A percentile compares a stretch with the other conserved stretches of the same genome.
phyloP scores from a whole-genome alignment of 352 stramenopile species.

The Phytophthora litchii region DNA sequence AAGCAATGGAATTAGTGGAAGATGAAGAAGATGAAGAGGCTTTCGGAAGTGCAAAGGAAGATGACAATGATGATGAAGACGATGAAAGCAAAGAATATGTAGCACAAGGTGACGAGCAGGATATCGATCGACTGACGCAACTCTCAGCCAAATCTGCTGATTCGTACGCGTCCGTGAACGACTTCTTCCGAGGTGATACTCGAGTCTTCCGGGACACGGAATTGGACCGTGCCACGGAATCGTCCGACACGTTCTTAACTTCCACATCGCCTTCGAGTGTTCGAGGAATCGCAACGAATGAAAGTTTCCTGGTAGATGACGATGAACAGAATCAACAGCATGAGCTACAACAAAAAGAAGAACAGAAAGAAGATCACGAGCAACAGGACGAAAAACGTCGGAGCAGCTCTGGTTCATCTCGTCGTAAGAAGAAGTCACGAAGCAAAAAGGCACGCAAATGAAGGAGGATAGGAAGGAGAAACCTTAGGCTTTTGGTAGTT shows the following conservation, averaged over 20 bases:
- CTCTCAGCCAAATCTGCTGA: conserved; percentile 32
- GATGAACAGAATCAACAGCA: conserved; percentile 18
- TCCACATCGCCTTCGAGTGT: conserved; percentile 13
- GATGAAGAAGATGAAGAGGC: conserved; percentile 41
- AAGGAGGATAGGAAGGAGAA: conserved; percentile 1
- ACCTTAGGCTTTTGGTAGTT: conserved; percentile 4
- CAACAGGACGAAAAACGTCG: conserved; percentile 15
- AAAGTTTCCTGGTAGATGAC: conserved; percentile 29
- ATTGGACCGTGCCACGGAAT: conserved; percentile 19
- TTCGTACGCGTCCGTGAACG: conserved; percentile 37
- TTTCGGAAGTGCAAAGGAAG: conserved; percentile 34
- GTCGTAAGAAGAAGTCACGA: conserved; percentile 36
- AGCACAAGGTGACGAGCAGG: conserved; percentile 2
- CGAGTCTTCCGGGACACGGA: conserved; percentile 42
- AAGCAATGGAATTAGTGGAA: conserved; percentile 24
- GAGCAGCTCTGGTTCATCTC: conserved; percentile 14
- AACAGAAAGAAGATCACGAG: conserved; percentile 19
- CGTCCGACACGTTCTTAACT: conserved; percentile 26
- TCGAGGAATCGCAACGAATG: conserved; percentile 8
- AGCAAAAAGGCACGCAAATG: conserved; percentile 28
- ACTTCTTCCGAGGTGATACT: conserved; percentile 16
- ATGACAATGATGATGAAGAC: conserved; percentile 26
- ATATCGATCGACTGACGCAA: conserved; percentile 17
- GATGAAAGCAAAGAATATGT: conserved; percentile 20
- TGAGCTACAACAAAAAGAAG: conserved; percentile 20